phyloP scores from a whole-genome alignment of 2,329 filamentous ascomycete species.

The Aureobasidium sp. region DNA sequence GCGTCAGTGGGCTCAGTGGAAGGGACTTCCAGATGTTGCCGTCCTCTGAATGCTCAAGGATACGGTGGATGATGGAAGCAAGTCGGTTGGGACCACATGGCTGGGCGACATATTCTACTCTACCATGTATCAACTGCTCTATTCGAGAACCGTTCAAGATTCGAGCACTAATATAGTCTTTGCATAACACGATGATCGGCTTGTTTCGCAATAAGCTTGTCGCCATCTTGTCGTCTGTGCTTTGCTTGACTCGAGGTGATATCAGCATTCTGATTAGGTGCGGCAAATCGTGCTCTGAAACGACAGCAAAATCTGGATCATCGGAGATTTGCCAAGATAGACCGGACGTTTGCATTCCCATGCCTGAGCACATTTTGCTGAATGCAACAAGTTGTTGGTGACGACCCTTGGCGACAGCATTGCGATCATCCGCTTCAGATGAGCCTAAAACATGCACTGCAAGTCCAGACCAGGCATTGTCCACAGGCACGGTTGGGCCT shows the following conservation, averaged over 20 bases:
- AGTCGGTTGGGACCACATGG: slow-evolving; percentile 16
- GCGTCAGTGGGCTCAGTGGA: not conserved
- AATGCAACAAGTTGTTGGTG: not conserved
- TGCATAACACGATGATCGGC: slow-evolving; percentile 13
- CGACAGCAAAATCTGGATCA: not conserved
- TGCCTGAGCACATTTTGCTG: not conserved
- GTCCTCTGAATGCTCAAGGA: not conserved
- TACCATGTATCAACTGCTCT: not conserved
- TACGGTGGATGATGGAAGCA: not conserved
- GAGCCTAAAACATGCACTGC: not conserved
- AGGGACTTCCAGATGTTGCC: not conserved
- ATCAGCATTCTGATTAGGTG: not conserved
- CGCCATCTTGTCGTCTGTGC: not conserved
- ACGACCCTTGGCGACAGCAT: not conserved
- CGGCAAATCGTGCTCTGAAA: not conserved
- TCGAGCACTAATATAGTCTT: slow-evolving; percentile 2
- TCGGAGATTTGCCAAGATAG: not conserved
- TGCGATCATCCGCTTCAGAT: not conserved
- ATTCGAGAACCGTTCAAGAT: not conserved
- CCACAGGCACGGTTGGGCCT: not conserved
- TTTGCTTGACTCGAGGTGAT: not conserved
- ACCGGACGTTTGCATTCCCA: not conserved
- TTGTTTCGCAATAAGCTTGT: not conserved
- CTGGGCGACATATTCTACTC: slow-evolving; percentile 14
- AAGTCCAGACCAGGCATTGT: not conserved